Base-by-base conservation (phyloP, 2,329 filamentous ascomycete species). In the Cercospora citrullina region DNA sequence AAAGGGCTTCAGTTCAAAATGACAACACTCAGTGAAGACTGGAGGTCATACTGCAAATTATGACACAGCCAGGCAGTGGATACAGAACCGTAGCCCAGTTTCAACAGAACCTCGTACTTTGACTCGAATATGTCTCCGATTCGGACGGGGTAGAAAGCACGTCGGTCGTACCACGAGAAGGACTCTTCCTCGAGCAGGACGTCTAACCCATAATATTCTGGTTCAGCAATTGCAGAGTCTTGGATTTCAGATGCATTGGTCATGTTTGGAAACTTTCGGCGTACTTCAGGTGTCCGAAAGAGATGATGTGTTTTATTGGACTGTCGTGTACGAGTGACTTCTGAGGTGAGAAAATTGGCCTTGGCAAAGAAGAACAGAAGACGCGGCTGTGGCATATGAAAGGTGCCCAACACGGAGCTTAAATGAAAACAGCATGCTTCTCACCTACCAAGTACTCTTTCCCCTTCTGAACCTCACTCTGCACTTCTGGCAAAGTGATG, bases 31-130 rank as follows among this genome's bases (percentile, higher is more conserved):
- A 33, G 3, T 51, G 36, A 26, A 1, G 3, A 30, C 14, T 10
- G 9, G 3, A 63, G 4, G 6, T 26, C 42, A 18, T 55, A 63
- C 63, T 60, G 57, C 16, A 80, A 75, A 73, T 81, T 78, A 33
- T 73, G 77, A 55, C 75, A 77, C 1, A 82, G 75, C 81, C 81
- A 82, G 6, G 80, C 77, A 0, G 80, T 82, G 10, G 80, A 80
- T 60, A 69, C 72, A 5, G 71, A 72, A n/a, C 80, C 80, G 67
- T 79, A 80, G 45, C 81, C 81, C 6, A 82, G 74, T 69, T 83
- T 83, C 55, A 75, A 75, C 7, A 81, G 72, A 45, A 80, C 71
- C 60, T 79, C 74, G 65, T 80, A 82, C 18, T 70, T 74, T 2
- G 53, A 59, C 2, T 74, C 21, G 39, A 79, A 65, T 0, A 78